phyloP scores from a whole-genome alignment of 129 eudicot species.

The Gnaphalium uliginosum region DNA sequence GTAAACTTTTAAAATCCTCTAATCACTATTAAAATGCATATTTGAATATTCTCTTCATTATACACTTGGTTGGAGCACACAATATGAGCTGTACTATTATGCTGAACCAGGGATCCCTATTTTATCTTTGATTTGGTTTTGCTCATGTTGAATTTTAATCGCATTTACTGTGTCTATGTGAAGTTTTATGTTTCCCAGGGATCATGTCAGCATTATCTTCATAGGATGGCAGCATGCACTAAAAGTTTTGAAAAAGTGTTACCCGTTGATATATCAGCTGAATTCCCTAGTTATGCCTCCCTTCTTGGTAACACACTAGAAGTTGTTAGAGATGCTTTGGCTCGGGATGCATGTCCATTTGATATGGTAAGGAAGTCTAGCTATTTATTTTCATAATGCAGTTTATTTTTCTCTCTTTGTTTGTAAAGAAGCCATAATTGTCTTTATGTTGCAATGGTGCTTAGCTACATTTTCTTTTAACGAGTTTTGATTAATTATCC shows the following conservation, averaged over 20 bases:
- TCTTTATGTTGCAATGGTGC: background rate
- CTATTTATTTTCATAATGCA: background rate
- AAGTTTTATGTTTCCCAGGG: slow-evolving; percentile 58
- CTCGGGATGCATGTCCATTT: slow-evolving; percentile 60
- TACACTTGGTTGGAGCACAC: slow-evolving; percentile 12
- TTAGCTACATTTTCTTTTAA: background rate
- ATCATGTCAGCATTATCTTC: slow-evolving; percentile 64
- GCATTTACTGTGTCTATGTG: slow-evolving; percentile 29
- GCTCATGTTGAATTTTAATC: slow-evolving; percentile 21
- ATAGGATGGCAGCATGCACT: slow-evolving; percentile 61
- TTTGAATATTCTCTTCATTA: background rate
- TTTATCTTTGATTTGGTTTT: slow-evolving; percentile 16
- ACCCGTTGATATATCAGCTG: slow-evolving; percentile 68
- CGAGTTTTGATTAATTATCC: background rate
- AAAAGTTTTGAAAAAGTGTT: slow-evolving; percentile 55
- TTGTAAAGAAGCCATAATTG: slow-evolving; percentile 3
- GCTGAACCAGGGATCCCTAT: background rate
- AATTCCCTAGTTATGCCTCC: slow-evolving; percentile 90
- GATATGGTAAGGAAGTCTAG: slow-evolving; percentile 57
- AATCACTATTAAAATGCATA: slow-evolving; percentile 9
- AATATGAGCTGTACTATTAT: slow-evolving; percentile 1
- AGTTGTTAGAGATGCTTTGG: slow-evolving; percentile 67
- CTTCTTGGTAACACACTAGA: slow-evolving; percentile 88
- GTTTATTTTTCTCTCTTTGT: background rate
- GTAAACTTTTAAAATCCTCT: background rate